Evolutionary conservation across 306 rosid species (phyloP).

Genomic region (Oxytropis ochrocephala): DNA sequence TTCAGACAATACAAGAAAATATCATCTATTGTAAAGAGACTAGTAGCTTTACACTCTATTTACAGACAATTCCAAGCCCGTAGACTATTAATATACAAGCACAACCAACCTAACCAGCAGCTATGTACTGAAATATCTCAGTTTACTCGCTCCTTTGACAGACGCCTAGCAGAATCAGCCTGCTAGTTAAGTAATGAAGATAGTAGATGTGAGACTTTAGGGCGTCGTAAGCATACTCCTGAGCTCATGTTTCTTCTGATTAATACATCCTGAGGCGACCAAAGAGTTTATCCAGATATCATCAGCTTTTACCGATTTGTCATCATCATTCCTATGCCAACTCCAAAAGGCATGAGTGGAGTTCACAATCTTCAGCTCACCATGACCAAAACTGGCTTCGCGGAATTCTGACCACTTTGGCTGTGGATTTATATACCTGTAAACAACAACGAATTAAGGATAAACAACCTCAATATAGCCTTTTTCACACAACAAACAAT

Average conservation of each 20-base stretch:
- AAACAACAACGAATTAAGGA: constrained; percentile 12
- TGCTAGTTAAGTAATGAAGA: neutral
- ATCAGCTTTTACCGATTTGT: constrained; percentile 81
- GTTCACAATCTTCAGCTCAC: constrained; percentile 69
- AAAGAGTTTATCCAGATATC: constrained; percentile 80
- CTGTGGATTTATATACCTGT: constrained; percentile 59
- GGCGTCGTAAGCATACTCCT: constrained; percentile 43
- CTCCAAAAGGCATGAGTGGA: constrained; percentile 88
- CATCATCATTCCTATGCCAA: constrained; percentile 97
- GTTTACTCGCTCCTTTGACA: neutral
- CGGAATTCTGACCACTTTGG: constrained; percentile 89
- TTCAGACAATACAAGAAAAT: constrained; percentile 1
- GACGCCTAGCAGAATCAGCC: neutral
- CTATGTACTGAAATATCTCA: neutral
- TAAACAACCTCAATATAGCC: neutral
- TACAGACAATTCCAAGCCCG: neutral
- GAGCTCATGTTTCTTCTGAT: constrained; percentile 40
- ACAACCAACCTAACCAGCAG: constrained; percentile 7
- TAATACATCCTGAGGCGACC: constrained; percentile 53
- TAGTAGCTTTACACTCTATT: neutral
- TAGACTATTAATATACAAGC: constrained; percentile 5
- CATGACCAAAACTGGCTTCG: constrained; percentile 95
- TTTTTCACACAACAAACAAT: neutral
- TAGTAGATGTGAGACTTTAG: constrained; percentile 1
- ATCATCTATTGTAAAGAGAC: neutral